A percentile compares a stretch with the other conserved stretches of the same genome.
Evolutionary conservation across 768 basidiomycete species (phyloP).

Genomic region (Leccinum incarnatum): DNA sequence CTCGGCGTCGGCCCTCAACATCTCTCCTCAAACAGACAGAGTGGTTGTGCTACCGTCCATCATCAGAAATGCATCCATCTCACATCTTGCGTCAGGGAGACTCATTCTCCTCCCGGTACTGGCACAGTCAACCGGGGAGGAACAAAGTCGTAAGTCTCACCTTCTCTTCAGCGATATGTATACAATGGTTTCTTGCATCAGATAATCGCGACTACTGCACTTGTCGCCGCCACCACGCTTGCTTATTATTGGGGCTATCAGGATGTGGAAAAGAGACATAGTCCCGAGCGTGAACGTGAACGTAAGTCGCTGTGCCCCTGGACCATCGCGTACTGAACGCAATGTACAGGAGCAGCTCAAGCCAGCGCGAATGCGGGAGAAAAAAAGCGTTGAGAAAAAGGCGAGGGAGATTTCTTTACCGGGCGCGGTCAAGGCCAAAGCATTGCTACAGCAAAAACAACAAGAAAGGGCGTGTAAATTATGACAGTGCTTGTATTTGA

Average conservation of each 20-base stretch:
- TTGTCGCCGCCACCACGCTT: constrained; percentile 30
- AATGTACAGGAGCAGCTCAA: constrained; percentile 7
- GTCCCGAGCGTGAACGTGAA: constrained; percentile 22
- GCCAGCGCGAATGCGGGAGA: constrained; percentile 15
- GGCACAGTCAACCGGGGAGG: constrained; percentile 33
- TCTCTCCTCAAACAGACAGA: neutral
- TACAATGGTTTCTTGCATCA: constrained; percentile 3
- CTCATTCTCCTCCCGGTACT: constrained; percentile 30
- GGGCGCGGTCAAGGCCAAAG: neutral
- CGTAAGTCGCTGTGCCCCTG: constrained; percentile 6
- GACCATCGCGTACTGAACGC: neutral
- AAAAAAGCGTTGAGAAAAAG: constrained; percentile 22
- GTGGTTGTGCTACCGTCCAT: neutral
- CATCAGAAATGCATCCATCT: constrained; percentile 24
- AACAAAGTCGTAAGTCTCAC: constrained; percentile 30
- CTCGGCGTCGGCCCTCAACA: constrained; percentile 17
- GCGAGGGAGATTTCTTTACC: neutral
- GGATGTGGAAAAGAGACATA: constrained; percentile 33
- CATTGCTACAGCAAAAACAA: neutral
- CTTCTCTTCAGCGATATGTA: too few species aligned
- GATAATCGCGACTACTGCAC: constrained; percentile 29
- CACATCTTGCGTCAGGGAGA: constrained; percentile 22
- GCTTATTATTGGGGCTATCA: constrained; percentile 38
- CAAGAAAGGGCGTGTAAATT: constrained; percentile 4
- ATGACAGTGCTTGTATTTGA: constrained; percentile 14